Percentiles rank a stretch among this genome's conserved stretches.
Conservation (phyloP, 2,329 filamentous ascomycete species). For the Colletotrichum eleusines region DNA sequence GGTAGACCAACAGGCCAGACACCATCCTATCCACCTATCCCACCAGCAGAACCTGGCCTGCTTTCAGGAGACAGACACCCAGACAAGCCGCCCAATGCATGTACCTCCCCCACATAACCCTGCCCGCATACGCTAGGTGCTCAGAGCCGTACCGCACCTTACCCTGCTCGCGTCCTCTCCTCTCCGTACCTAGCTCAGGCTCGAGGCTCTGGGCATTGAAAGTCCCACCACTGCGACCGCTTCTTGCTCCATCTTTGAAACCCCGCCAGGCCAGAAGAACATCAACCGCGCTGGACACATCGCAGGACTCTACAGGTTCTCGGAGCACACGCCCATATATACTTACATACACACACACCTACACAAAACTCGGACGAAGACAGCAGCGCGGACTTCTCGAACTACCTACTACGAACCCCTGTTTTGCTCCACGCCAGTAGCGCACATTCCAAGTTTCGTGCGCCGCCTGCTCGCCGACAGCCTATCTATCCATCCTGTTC, state of each 20-base stretch:
- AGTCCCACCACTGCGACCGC: conserved; percentile 40
- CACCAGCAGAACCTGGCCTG: background rate
- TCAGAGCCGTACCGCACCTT: too few relatives aligned
- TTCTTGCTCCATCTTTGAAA: conserved; percentile 47
- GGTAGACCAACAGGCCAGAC: background rate
- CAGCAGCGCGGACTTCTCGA: conserved; percentile 14
- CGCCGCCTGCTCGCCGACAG: too few relatives aligned
- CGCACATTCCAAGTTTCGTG: conserved; percentile 31
- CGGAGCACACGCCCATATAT: too few relatives aligned
- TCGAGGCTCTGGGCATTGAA: conserved; percentile 35
- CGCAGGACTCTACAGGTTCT: background rate
- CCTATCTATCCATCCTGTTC: too few relatives aligned
- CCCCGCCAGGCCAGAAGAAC: conserved; percentile 45
- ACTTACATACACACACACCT: too few relatives aligned
- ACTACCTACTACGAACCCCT: too few relatives aligned
- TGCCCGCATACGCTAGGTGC: conserved; percentile 28
- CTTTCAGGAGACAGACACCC: background rate
- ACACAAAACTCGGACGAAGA: conserved; percentile 2
- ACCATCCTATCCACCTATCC: background rate
- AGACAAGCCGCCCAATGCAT: background rate
- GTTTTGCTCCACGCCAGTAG: conserved; percentile 11
- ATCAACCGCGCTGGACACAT: conserved; percentile 9
- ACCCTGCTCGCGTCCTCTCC: conserved; percentile 11
- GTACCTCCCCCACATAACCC: conserved; percentile 14
- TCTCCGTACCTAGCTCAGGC: conserved; percentile 15